Evolutionary conservation across 176 grass and related monocot species (phyloP), one percentile per base, ranked within the genome.

Genomic region (Elaeis guineensis): DNA sequence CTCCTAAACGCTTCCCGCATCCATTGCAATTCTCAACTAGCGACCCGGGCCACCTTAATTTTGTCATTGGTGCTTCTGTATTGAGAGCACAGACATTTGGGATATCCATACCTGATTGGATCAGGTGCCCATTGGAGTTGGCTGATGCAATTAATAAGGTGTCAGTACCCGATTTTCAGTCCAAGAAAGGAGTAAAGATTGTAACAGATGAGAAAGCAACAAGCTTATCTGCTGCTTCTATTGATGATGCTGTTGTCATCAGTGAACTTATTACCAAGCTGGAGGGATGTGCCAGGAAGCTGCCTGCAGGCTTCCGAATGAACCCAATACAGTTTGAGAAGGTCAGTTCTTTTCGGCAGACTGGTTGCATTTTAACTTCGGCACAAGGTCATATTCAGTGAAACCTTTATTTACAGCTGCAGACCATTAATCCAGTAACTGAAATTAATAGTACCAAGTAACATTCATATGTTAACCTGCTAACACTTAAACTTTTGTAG

Each of bases 291-390:
- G 63, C 77, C 51, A 73, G 73, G 66, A 94, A 82, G 64, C 69
- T 85, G 49, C 74, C 77, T 25, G 8, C 52, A 19, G 75, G 63
- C 55, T 94, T 88, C 77, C 70, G 58, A 70, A 94, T 94, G 77
- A 82, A 94, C 32, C 71, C 80, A 61, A 85, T 85, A 49, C 89
- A 77, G 44, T 84, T 81, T 81, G 76, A 91, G 51, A 86, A 86
- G 83, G 79, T 86, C 64, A 62, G 76, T 26, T 64, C 35, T 44
- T 14, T 44, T 14, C 35, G 14, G 3, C 35, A 44, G 35, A 44
- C 35, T 44, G 9, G 11, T 44, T 14, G 35, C 35, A 44, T 44
- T 44, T 44, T 44, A 12, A 44, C 35, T 44, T 14, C 0, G 3
- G 35, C 35, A 9, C 35, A 44, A 44, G 11, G 35, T 44, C 35